These are phyloP conservation scores for Parastagonospora nodorum DNA, from an alignment of 2,329 filamentous ascomycete genomes.

Conservation along the genomic window DNA sequence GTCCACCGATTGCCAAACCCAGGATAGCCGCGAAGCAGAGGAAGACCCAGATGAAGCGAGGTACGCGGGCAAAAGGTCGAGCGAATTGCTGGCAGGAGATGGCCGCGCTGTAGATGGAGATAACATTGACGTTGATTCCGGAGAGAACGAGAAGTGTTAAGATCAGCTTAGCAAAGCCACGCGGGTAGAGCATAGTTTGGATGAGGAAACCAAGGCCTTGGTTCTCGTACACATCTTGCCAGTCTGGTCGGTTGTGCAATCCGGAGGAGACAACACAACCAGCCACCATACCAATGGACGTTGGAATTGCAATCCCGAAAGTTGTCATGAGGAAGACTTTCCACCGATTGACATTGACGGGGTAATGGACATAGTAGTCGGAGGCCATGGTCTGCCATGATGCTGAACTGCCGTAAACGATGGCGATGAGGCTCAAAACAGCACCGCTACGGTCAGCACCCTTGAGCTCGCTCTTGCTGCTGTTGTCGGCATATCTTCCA, in stretches of 20 bases:
- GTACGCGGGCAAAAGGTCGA: conserved; percentile 57
- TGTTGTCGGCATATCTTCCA: conserved; percentile 50
- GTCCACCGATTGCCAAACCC: conserved; percentile 51
- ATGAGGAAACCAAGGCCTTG: conserved; percentile 56
- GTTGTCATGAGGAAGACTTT: conserved; percentile 52
- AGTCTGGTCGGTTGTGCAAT: conserved; percentile 41
- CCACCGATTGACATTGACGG: conserved; percentile 43
- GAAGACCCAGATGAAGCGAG: conserved; percentile 55
- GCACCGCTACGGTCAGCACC: conserved; percentile 42
- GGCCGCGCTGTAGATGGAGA: conserved; percentile 57
- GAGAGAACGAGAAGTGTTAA: conserved; percentile 51
- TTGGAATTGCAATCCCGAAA: conserved; percentile 49
- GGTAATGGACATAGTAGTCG: conserved; percentile 53
- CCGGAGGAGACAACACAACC: conserved; percentile 51
- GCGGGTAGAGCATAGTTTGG: conserved; percentile 51
- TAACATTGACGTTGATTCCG: conserved; percentile 54
- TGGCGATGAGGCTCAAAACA: conserved; percentile 35
- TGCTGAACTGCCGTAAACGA: conserved; percentile 46
- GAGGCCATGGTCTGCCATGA: conserved; percentile 50
- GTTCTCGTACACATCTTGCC: conserved; percentile 47
- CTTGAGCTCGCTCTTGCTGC: conserved; percentile 34
- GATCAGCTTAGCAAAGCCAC: conserved; percentile 56
- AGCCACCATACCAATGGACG: conserved; percentile 52
- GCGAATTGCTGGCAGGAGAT: conserved; percentile 55
- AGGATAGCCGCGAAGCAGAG: conserved; percentile 51